Conservation (phyloP, 202 grass and related monocot species). For the Carex sylvatica region DNA sequence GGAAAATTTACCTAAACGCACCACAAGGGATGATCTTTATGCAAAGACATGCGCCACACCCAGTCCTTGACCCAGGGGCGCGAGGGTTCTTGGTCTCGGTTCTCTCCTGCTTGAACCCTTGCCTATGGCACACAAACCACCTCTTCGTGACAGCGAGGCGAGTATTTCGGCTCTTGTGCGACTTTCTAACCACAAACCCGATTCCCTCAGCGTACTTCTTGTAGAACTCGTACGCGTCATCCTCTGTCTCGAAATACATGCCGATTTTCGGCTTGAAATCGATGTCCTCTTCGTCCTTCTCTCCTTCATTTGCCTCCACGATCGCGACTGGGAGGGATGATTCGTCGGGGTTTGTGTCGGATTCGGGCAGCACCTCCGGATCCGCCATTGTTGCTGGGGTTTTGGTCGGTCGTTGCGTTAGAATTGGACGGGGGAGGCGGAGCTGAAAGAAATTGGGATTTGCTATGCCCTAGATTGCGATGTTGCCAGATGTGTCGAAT, state of each 20-base stretch:
- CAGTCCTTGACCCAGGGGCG: constrained; percentile 59
- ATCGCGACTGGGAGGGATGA: neutral
- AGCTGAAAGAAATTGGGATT: constrained; percentile 21
- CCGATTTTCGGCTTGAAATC: constrained; percentile 40
- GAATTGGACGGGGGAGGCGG: neutral
- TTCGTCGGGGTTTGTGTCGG: constrained; percentile 14
- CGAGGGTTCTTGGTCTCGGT: constrained; percentile 39
- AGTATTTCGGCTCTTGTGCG: constrained; percentile 76
- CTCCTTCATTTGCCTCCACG: constrained; percentile 4
- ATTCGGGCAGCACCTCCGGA: neutral
- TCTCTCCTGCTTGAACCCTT: constrained; percentile 68
- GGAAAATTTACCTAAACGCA: constrained; percentile 25
- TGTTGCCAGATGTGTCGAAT: constrained; percentile 23
- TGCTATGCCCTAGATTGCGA: constrained; percentile 13
- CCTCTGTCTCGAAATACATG: constrained; percentile 79
- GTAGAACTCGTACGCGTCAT: constrained; percentile 83
- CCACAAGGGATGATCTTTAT: constrained; percentile 67
- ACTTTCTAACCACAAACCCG: constrained; percentile 80
- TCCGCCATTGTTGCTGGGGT: constrained; percentile 23
- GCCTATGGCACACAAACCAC: constrained; percentile 73
- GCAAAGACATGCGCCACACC: constrained; percentile 62
- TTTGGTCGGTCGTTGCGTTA: constrained; percentile 1
- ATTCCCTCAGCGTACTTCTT: constrained; percentile 67
- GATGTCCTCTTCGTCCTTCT: neutral
- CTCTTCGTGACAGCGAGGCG: constrained; percentile 66